These are phyloP conservation scores for Ogataea parapolymorpha DNA, from an alignment of 805 yeast genomes.

Conservation along the genomic window DNA sequence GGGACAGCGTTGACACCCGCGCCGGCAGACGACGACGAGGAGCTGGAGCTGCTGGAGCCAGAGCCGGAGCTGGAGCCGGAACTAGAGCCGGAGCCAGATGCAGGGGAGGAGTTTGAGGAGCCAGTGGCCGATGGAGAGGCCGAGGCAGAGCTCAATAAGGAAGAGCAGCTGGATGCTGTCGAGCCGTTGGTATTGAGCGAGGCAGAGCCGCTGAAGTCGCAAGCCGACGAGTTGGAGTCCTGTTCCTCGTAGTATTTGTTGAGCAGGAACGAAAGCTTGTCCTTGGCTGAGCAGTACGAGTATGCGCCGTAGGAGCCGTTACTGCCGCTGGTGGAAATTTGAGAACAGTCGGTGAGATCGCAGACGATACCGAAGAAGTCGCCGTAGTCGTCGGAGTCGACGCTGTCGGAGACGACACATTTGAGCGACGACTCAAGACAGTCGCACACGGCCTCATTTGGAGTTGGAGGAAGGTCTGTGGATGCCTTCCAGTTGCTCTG, in stretches of 20 bases:
- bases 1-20: conserved; percentile 9
- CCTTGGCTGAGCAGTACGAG: conserved; percentile 70
- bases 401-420: conserved; percentile 59
- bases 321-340: conserved; percentile 57
- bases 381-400: conserved; percentile 52
- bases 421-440: conserved; percentile 51
- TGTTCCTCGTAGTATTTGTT: conserved; percentile 59
- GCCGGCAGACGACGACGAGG: conserved; percentile 30
- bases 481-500: conserved; percentile 64
- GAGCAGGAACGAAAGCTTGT: conserved; percentile 63
- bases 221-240: conserved; percentile 46
- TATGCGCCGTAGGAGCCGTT: conserved; percentile 68
- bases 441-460: conserved; percentile 60
- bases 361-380: conserved; percentile 60
- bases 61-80: conserved; percentile 4
- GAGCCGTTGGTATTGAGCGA: conserved; percentile 44
- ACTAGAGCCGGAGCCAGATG: conserved; percentile 19
- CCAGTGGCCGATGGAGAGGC: conserved; percentile 35
- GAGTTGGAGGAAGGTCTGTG: conserved; percentile 72
- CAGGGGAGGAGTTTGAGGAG: conserved; percentile 1
- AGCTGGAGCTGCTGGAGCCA: conserved; percentile 23
- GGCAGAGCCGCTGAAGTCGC: conserved; percentile 73
- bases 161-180: conserved; percentile 42
- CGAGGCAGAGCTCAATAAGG: conserved; percentile 45
- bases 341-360: conserved; percentile 55